Base-by-base conservation (phyloP, 257 asterid genomes). In the Datura wrightii region DNA sequence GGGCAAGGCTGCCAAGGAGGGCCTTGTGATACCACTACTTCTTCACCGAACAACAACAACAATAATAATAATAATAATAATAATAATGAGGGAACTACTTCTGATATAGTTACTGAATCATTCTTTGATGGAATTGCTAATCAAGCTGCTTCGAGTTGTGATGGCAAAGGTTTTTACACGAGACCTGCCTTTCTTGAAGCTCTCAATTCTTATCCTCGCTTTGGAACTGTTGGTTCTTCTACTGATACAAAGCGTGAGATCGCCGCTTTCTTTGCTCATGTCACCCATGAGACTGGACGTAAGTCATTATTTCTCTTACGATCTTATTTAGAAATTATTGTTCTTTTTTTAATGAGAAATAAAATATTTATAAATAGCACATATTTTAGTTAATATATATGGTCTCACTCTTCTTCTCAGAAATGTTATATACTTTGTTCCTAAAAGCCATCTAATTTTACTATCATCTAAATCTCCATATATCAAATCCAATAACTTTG, bases 261-360 rank as follows among this genome's bases (percentile, higher is more conserved):
- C 3, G 93, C 93, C 0, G 91, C 93, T 10, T 91, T 88, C 84
- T 89, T 91, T 4, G 93, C 93, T 3, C 93, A 91, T 58, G 87
- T 84, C 79, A 86, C 93, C 2, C 92, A 91, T 79, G 93, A 89
- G 83, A 91, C 92, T 36, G 91, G 91, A 83, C 89, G 92, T 91
- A 86, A 88, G 91, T 85, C 48, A 2, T 48, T 24, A 9, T 52
- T 24, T 14, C 39, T 3, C 52, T 15, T 39, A 34, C 18, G 34
- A 19, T 24, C 65, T 42, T 42, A 18, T 34, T 24, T 24, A 24
- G 31, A 24, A 24, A 24, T 24, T 24, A 24, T 24, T 24, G 31
- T 24, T 24, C 31, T 24, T 24, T 24, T 24, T 24, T 24, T 24
- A 0, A 24, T 24, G 31, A 24, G 31, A 24, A 24, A 24, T 24